Percentiles rank a stretch among this genome's conserved stretches.
phyloP scores from a whole-genome alignment of 2,329 filamentous ascomycete species.

The Dothideomycetidae sp. region DNA sequence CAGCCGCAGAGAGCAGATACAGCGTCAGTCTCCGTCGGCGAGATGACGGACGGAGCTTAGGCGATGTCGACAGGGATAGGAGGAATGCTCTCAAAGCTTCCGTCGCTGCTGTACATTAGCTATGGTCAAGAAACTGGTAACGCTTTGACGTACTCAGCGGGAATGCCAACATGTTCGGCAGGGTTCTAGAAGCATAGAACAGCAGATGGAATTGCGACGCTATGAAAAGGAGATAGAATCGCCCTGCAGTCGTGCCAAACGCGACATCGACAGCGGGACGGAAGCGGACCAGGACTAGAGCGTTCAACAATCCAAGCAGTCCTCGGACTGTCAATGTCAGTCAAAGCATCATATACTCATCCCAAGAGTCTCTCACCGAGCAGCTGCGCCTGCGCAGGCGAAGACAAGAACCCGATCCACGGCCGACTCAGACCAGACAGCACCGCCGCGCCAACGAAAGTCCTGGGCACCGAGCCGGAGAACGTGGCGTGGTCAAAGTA shows the following conservation, averaged over 20 bases:
- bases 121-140: conserved; percentile 46
- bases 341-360: too few relatives aligned
- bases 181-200: conserved; percentile 79
- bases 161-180: conserved; percentile 97
- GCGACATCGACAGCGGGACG: conserved; percentile 46
- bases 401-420: conserved; percentile 42
- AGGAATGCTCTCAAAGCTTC: conserved; percentile 44
- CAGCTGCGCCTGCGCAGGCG: conserved; percentile 42
- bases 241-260: conserved; percentile 53
- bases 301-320: conserved; percentile 67
- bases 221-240: conserved; percentile 71
- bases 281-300: conserved; percentile 52
- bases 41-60: conserved; percentile 22
- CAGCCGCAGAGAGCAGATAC: conserved; percentile 62
- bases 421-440: conserved; percentile 62
- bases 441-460: conserved; percentile 68
- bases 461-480: conserved; percentile 79
- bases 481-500: conserved; percentile 86
- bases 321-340: conserved; percentile 53
- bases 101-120: conserved; percentile 45
- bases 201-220: conserved; percentile 80
- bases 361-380: too few relatives aligned
- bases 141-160: conserved; percentile 55
- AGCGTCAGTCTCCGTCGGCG: conserved; percentile 50
- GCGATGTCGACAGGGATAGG: conserved; percentile 29